Evolutionary conservation across 768 basidiomycete species (phyloP).

Genomic region (Tricholoma saponaceum): DNA sequence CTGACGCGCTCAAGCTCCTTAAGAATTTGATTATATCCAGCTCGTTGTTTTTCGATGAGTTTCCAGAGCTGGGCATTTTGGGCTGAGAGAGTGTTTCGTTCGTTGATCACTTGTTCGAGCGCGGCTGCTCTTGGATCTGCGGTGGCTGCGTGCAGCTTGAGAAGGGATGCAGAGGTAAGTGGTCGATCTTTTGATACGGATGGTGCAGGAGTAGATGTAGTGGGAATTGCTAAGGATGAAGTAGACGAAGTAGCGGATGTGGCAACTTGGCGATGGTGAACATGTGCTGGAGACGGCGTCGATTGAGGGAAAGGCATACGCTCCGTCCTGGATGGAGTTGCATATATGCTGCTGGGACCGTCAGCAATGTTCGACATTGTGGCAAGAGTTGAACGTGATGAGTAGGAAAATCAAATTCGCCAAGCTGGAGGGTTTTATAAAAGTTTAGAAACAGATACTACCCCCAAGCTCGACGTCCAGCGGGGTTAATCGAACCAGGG

Average conservation of each 20-base stretch:
- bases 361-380: constrained; percentile 16
- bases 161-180: constrained; percentile 30
- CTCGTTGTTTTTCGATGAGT: constrained; percentile 86
- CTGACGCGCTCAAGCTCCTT: constrained; percentile 86
- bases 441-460: neutral
- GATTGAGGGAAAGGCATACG: constrained; percentile 33
- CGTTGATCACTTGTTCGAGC: constrained; percentile 71
- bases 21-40: constrained; percentile 73
- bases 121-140: constrained; percentile 60
- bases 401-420: neutral
- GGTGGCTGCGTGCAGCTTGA: constrained; percentile 48
- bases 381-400: constrained; percentile 4
- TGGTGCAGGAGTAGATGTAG: constrained; percentile 6
- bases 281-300: constrained; percentile 29
- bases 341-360: constrained; percentile 16
- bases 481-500: neutral
- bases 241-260: constrained; percentile 9
- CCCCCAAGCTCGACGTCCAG: neutral
- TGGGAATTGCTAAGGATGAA: constrained; percentile 11
- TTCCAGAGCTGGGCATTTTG: constrained; percentile 96
- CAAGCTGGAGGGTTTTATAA: neutral
- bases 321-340: constrained; percentile 30
- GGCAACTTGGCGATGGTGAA: constrained; percentile 12
- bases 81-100: constrained; percentile 73
- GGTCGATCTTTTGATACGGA: constrained; percentile 16